These are phyloP conservation scores for Sclerotinia subarctica DNA, from an alignment of 2,329 filamentous ascomycete species.

Conservation along the genomic window DNA sequence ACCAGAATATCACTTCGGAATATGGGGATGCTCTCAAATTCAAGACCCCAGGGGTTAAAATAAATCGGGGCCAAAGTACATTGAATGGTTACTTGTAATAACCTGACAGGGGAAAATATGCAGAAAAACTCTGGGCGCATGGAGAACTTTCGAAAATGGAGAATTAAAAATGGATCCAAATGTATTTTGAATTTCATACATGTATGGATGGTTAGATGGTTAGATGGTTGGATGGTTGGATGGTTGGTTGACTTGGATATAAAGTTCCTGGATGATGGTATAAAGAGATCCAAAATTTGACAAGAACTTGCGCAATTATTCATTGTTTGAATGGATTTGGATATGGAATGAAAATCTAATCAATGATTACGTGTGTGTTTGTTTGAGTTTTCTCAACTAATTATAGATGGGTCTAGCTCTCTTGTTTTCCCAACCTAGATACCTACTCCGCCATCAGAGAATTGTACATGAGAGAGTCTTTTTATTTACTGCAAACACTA, in stretches of 20 bases:
- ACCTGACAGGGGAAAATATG: not conserved
- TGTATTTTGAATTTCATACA: not conserved
- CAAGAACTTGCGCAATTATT: no score
- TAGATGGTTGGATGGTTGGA: no score
- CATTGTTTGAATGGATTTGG: not conserved
- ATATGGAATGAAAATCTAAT: not conserved
- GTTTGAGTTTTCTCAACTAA: not conserved
- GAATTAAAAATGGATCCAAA: not conserved
- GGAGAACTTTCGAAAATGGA: not conserved
- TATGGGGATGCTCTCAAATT: not conserved
- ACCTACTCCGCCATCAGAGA: not conserved
- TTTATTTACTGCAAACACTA: not conserved
- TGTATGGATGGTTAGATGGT: no score
- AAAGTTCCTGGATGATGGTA: not conserved
- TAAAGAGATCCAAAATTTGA: not conserved
- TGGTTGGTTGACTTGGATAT: not conserved
- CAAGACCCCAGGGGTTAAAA: not conserved
- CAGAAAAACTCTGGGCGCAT: constrained; percentile 9
- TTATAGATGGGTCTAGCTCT: not conserved
- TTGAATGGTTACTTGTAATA: not conserved
- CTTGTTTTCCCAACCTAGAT: not conserved
- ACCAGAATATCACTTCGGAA: not conserved
- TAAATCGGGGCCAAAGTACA: not conserved
- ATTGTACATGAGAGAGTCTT: not conserved
- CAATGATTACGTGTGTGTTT: not conserved